Percentiles rank a stretch among this genome's conserved stretches.
Conservation (phyloP, 2,329 filamentous ascomycete genomes). For the Ophiostoma piceae region DNA sequence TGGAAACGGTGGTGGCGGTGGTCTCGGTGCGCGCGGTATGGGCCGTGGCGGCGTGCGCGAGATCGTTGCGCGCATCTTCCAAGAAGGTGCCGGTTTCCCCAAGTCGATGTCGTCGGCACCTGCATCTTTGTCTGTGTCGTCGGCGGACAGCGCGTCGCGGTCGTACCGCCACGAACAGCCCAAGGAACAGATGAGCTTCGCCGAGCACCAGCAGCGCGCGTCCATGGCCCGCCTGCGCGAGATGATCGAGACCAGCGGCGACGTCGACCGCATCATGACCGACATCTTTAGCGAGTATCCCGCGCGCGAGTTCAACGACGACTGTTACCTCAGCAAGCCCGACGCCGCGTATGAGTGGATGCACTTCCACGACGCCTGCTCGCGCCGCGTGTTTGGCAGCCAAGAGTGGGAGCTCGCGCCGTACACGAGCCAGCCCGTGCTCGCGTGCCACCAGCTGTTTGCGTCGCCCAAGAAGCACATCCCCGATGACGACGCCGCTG, state of each 20-base stretch:
- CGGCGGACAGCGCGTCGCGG: slow-evolving; percentile 32
- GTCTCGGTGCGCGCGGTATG: slow-evolving; percentile 64
- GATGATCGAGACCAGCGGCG: slow-evolving; percentile 74
- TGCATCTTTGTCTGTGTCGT: slow-evolving; percentile 30
- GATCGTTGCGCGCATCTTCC: slow-evolving; percentile 71
- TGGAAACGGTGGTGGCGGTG: slow-evolving; percentile 40
- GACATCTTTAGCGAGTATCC: slow-evolving; percentile 87
- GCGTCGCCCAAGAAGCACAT: slow-evolving; percentile 60
- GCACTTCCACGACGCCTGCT: slow-evolving; percentile 82
- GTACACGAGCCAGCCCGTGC: slow-evolving; percentile 78
- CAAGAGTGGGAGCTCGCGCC: slow-evolving; percentile 91
- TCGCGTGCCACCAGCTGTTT: slow-evolving; percentile 90
- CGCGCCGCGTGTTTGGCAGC: slow-evolving; percentile 68
- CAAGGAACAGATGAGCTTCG: slow-evolving; percentile 60
- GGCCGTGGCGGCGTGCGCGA: slow-evolving; percentile 69
- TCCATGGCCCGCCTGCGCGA: slow-evolving; percentile 67
- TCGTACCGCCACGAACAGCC: slow-evolving; percentile 51
- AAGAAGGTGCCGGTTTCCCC: slow-evolving; percentile 72
- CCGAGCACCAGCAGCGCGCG: slow-evolving; percentile 65
- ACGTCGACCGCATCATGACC: slow-evolving; percentile 70
- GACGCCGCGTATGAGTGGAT: slow-evolving; percentile 89
- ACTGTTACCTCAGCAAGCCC: slow-evolving; percentile 84
- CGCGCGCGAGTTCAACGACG: slow-evolving; percentile 84
- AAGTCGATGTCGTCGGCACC: slow-evolving; percentile 28
- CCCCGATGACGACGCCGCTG: slow-evolving; percentile 40